Evolutionary conservation across 805 yeast species (phyloP).

Genomic region (Schwanniomyces vanrijiae): DNA sequence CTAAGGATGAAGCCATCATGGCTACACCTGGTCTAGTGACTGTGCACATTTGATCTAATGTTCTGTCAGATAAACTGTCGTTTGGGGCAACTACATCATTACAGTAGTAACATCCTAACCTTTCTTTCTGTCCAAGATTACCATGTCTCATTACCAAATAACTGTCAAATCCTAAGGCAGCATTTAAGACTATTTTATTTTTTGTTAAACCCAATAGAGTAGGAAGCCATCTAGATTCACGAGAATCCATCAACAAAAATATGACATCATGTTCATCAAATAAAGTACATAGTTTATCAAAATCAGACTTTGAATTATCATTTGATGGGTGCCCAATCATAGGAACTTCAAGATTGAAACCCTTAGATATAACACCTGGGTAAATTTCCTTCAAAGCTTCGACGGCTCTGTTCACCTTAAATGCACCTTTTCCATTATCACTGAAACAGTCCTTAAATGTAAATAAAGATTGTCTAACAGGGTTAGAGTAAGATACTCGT

Average conservation of each 20-base stretch:
- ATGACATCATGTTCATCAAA: constrained; percentile 72
- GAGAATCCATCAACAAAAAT: constrained; percentile 84
- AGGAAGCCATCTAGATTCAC: constrained; percentile 98
- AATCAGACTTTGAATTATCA: constrained; percentile 58
- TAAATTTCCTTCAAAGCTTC: constrained; percentile 66
- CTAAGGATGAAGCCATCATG: constrained; percentile 77
- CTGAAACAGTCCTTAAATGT: constrained; percentile 75
- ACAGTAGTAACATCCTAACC: constrained; percentile 93
- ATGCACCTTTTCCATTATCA: constrained; percentile 59
- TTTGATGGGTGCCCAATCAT: constrained; percentile 93
- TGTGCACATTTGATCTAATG: constrained; percentile 97
- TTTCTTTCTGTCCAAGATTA: constrained; percentile 23
- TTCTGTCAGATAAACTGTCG: constrained; percentile 82
- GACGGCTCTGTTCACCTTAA: constrained; percentile 83
- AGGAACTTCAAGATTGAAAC: constrained; percentile 74
- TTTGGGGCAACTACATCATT: constrained; percentile 94
- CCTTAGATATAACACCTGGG: constrained; percentile 71
- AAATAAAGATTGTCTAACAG: constrained; percentile 91
- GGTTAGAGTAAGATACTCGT: constrained; percentile 85
- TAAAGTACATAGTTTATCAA: constrained; percentile 49
- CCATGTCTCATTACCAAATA: constrained; percentile 96
- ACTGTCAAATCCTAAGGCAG: constrained; percentile 94
- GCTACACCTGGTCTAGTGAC: constrained; percentile 98
- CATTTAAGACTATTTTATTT: constrained; percentile 78
- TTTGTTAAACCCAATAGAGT: constrained; percentile 71